These are phyloP conservation scores for Myxozyma lipomycoides DNA, from an alignment of 805 yeast genomes.

Conservation along the genomic window DNA sequence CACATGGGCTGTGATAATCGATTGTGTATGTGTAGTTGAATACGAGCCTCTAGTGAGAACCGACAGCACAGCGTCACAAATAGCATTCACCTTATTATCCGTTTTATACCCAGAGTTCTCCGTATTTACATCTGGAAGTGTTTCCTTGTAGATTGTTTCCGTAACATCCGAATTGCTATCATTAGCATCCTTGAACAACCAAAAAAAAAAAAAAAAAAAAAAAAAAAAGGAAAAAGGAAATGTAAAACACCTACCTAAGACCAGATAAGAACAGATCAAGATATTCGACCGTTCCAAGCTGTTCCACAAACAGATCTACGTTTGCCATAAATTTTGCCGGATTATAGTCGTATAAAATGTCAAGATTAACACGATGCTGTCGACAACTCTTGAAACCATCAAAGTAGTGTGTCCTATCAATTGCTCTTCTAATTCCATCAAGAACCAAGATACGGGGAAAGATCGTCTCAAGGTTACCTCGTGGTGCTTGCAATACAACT, in stretches of 20 bases:
- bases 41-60: conserved; percentile 48
- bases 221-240: background rate
- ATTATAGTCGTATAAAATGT: conserved; percentile 81
- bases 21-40: conserved; percentile 59
- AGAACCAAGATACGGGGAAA: conserved; percentile 90
- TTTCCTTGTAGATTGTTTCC: conserved; percentile 74
- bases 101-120: background rate
- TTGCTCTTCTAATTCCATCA: conserved; percentile 70
- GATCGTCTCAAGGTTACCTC: conserved; percentile 94
- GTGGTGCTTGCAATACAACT: conserved; percentile 85
- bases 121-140: conserved; percentile 38
- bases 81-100: conserved; percentile 56
- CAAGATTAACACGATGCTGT: conserved; percentile 86
- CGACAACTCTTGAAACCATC: conserved; percentile 83
- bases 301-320: conserved; percentile 62
- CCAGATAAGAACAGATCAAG: conserved; percentile 85
- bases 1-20: conserved; percentile 85
- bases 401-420: conserved; percentile 53
- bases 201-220: background rate
- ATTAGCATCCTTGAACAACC: background rate
- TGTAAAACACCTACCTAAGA: conserved; percentile 36
- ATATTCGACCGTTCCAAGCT: conserved; percentile 67
- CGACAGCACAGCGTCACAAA: conserved; percentile 66
- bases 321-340: conserved; percentile 65
- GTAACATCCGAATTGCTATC: conserved; percentile 77